phyloP scores from a whole-genome alignment of 371 early-diverging fungal genomes.

The Rhizopus stolonifer region DNA sequence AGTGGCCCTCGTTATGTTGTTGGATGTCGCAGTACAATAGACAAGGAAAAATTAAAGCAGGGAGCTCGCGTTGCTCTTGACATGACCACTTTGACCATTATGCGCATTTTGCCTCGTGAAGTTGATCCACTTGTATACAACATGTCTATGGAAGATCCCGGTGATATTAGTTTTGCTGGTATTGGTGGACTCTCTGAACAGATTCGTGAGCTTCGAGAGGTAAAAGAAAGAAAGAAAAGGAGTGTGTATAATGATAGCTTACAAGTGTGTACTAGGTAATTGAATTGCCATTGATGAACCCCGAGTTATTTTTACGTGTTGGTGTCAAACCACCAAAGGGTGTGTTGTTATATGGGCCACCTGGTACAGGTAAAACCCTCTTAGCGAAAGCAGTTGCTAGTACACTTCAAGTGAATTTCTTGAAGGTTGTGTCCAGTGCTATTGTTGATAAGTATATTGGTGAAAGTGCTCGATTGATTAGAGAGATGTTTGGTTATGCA shows the following conservation, averaged over 20 bases:
- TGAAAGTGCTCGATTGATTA: constrained; percentile 95
- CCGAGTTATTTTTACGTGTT: constrained; percentile 97
- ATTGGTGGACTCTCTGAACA: constrained; percentile 98
- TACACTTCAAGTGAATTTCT: constrained; percentile 95
- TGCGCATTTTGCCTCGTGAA: constrained; percentile 98
- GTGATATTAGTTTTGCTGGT: constrained; percentile 93
- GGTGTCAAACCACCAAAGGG: constrained; percentile 99
- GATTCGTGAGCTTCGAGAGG: constrained; percentile 98
- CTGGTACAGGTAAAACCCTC: constrained; percentile 92
- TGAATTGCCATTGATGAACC: constrained; percentile 98
- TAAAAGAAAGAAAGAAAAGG: constrained; percentile 22
- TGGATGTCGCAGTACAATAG: constrained; percentile 94
- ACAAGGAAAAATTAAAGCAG: constrained; percentile 90
- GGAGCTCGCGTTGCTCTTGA: constrained; percentile 98
- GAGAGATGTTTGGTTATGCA: constrained; percentile 99
- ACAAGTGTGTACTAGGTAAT: no score
- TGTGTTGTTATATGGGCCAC: constrained; percentile 98
- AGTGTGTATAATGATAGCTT: no score
- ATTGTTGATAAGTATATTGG: constrained; percentile 99
- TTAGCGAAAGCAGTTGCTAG: constrained; percentile 99
- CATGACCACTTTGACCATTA: constrained; percentile 99
- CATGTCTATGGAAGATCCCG: constrained; percentile 99
- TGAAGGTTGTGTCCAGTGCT: constrained; percentile 96
- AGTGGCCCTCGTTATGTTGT: constrained; percentile 99
- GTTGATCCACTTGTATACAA: constrained; percentile 99